phyloP scores from a whole-genome alignment of 768 basidiomycete species.

The Tulasnella sp. region DNA sequence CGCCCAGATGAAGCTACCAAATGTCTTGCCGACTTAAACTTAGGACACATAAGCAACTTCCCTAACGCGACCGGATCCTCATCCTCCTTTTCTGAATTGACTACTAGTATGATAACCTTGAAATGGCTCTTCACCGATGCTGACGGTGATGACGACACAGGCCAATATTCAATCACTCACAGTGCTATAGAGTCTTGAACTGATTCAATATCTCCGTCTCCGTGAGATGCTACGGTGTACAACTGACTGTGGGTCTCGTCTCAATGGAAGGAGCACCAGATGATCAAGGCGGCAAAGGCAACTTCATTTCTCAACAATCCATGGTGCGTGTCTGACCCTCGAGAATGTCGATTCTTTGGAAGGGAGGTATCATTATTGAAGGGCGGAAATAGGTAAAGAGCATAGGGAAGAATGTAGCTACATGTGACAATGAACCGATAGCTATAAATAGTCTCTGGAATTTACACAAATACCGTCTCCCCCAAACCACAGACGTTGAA shows the following conservation, averaged over 20 bases:
- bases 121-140: constrained; percentile 40
- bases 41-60: constrained; percentile 51
- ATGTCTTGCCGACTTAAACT: constrained; percentile 54
- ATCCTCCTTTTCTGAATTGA: constrained; percentile 33
- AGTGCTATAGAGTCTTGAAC: constrained; percentile 30
- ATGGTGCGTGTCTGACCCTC: constrained; percentile 27
- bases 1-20: constrained; percentile 56
- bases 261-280: constrained; percentile 1
- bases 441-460: too few species aligned
- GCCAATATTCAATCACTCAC: constrained; percentile 24
- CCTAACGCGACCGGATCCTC: constrained; percentile 27
- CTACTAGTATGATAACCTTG: constrained; percentile 46
- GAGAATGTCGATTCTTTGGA: constrained; percentile 21
- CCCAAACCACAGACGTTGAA: constrained; percentile 30
- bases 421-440: too few species aligned
- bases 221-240: constrained; percentile 16
- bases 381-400: constrained; percentile 30
- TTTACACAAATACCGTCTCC: constrained; percentile 24
- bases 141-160: not conserved
- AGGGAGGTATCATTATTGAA: constrained; percentile 28
- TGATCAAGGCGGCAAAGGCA: constrained; percentile 16
- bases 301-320: constrained; percentile 34
- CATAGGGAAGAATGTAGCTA: too few species aligned
- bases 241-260: not conserved
- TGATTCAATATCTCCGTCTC: constrained; percentile 25